phyloP scores from a whole-genome alignment of 192 early-diverging fungal genomes.

The Geosiphon pyriformis region DNA sequence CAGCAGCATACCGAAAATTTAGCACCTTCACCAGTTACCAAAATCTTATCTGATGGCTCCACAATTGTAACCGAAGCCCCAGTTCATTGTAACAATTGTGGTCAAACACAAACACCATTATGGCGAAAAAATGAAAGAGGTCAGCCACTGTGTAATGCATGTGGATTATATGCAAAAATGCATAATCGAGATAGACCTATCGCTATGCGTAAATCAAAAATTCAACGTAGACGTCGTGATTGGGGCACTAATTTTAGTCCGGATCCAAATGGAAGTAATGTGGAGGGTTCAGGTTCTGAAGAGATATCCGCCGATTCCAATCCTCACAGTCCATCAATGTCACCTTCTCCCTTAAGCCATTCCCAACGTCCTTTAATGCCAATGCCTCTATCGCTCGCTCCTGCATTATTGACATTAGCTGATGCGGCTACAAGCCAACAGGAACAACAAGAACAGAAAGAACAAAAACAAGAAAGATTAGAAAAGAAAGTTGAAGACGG shows the following conservation, averaged over 20 bases:
- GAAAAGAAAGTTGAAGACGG: neutral
- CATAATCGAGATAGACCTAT: conserved; percentile 47
- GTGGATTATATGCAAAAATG: conserved; percentile 57
- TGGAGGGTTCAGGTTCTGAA: conserved; percentile 5
- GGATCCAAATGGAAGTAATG: neutral
- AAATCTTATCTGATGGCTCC: neutral
- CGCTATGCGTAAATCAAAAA: conserved; percentile 51
- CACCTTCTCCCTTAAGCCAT: neutral
- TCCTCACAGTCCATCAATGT: conserved; percentile 8
- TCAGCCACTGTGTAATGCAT: conserved; percentile 76
- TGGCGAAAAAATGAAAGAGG: conserved; percentile 76
- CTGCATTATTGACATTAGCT: conserved; percentile 23
- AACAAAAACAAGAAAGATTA: too few species aligned
- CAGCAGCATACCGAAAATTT: neutral
- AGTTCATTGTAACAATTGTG: conserved; percentile 62
- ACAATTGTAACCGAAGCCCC: conserved; percentile 13
- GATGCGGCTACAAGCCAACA: conserved; percentile 16
- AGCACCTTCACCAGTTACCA: neutral
- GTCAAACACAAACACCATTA: conserved; percentile 72
- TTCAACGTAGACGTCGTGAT: conserved; percentile 46
- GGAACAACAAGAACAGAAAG: conserved; percentile 4
- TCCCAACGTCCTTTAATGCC: conserved; percentile 16
- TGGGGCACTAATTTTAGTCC: conserved; percentile 18
- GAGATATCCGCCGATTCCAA: neutral
- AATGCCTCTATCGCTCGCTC: conserved; percentile 9